Base-by-base conservation (phyloP, 2,329 filamentous ascomycete genomes). In the Aureobasidium sp. region DNA sequence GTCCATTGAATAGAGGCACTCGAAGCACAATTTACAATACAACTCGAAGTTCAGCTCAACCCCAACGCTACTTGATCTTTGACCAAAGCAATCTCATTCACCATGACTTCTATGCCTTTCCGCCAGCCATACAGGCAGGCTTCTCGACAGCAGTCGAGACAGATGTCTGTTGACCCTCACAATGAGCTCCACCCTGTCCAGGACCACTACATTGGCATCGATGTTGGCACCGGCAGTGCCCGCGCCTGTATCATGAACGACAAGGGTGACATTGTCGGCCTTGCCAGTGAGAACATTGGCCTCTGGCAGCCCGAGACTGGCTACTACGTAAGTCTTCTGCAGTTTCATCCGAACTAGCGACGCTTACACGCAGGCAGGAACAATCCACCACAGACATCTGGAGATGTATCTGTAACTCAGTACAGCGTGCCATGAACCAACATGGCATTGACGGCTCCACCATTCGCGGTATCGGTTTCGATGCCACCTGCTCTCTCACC, bases 331-430 rank as follows among this genome's bases (percentile, higher is more conserved):
- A 59, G 73, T 66, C 34, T 27, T n/a, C 39, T 24, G 13, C 7
- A 50, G 20, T 34, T 17, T 57, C 10, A 6, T 3, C 3, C 1
- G 3, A 34, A 10, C 4, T 9, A 39, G 5, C 2, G 0, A 3
- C 15, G 36, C 44, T 57, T 2, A 57, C 26, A 10, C 0, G 15
- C 34, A 17, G 15, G 9, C 64, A 88, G 92, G 94, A 99, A 80
- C 94, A 99, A 93, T 97, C 93, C 17, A 97, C 94, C 0, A 90
- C 87, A 56, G 90, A 99, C 75, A 99, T 99, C 71, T 99, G 94
- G 94, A 83, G 86, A 66, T 93, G 91, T 76, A 96, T 99, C 73
- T 96, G 92, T 78, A 83, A 85, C 64, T 94, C 91, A 46, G 91
- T 97, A 41, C 88, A 92, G 70, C 84, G 87, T 59, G 91, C 92